phyloP scores from a whole-genome alignment of 2,329 filamentous ascomycete species.

The Pyrenochaeta sp. region DNA sequence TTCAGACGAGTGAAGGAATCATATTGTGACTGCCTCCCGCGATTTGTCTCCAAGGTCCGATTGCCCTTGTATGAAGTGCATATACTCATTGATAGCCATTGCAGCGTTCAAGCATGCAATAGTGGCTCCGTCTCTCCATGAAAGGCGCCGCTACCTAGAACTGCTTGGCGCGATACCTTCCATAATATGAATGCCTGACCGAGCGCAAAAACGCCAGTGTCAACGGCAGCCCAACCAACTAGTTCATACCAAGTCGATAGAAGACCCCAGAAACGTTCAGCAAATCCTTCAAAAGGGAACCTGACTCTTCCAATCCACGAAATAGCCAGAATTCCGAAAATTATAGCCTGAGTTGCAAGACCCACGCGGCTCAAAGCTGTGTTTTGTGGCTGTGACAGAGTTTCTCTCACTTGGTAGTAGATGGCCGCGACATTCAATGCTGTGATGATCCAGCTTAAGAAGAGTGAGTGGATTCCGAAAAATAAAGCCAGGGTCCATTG shows the following conservation, averaged over 20 bases:
- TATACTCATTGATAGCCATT: no score
- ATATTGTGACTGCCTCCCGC: no score
- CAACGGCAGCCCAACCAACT: constrained; percentile 5
- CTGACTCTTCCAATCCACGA: neutral
- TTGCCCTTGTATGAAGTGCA: no score
- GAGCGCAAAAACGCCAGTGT: constrained; percentile 1
- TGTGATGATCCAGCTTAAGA: constrained; percentile 4
- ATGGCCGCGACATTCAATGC: neutral
- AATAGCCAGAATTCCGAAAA: constrained; percentile 1
- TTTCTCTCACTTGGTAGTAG: constrained; percentile 1
- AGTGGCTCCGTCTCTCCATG: neutral
- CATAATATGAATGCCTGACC: neutral
- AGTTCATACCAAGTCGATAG: constrained; percentile 3
- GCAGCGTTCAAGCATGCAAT: neutral
- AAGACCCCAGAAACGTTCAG: neutral
- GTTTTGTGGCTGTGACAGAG: neutral
- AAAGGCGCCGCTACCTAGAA: neutral
- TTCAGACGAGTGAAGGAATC: no score
- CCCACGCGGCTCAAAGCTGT: constrained; percentile 1
- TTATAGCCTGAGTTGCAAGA: neutral
- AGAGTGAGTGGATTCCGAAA: constrained; percentile 1
- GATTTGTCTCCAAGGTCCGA: no score
- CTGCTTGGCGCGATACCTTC: neutral
- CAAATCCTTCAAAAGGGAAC: neutral
- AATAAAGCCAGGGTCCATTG: neutral